Base-by-base conservation (phyloP, 1,284 basidiomycete species). In the Rhodofomes roseus region DNA sequence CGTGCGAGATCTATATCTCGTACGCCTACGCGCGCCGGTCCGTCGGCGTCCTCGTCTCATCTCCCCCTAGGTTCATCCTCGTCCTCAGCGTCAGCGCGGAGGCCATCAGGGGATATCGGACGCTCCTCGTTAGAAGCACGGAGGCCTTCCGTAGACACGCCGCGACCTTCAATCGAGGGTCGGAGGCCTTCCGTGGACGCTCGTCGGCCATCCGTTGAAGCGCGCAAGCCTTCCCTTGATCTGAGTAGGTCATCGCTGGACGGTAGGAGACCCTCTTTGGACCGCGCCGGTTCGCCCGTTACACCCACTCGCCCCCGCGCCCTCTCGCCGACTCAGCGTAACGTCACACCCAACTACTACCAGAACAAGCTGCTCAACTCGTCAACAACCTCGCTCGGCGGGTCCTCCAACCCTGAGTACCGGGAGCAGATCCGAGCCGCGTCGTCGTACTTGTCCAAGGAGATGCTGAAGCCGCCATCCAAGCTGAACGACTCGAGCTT, bases 371-470 rank as follows among this genome's bases (percentile, higher is more conserved):
- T 65, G 64, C 75, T 78, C 67, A 88, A 83, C 66, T 74, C 81
- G 12, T 87, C 85, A 12, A 75, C 79, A 7, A 74, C 80, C 0
- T 87, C 85, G 0, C 71, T 87, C 27, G 72, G 68, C 22, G 43
- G 68, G 6, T 55, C 74, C 3, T 51, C 67, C 5, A 84, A 81
- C 66, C 77, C 81, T 2, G 81, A 85, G 65, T 77, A 84, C 60
- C 81, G 89, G 39, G 88, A 88, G 58, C 73, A 83, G 16, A 80
- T 91, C 55, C 81, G 89, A 37, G 75, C 76, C 0, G 88, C 89
- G 4, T 79, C 79, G 7, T 78, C 81, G 0, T 71, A 87, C 68
- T 71, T 91, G 37, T 87, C 87, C 72, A 85, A 79, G 64, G 86
- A 89, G 67, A 77, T 87, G 69, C 70, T 82, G 55, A 81, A 81